A percentile compares a stretch with the other conserved stretches of the same genome.
Conservation (phyloP, 108 stramenopile genomes). For the Aureococcus anophagefferens region DNA sequence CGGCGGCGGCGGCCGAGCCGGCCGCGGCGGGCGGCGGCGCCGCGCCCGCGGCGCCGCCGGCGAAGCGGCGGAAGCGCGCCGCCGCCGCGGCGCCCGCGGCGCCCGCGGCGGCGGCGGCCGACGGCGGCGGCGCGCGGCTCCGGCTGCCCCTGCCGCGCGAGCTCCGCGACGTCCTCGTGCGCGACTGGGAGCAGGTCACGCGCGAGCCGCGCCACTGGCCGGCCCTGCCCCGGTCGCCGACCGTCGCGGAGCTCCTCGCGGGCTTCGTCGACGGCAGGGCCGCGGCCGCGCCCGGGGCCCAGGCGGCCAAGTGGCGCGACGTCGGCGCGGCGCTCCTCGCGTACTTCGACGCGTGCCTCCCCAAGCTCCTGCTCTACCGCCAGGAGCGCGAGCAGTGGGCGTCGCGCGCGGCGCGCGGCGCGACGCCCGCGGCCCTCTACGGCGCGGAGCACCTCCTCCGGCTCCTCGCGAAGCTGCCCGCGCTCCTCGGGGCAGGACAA, state of each 20-base stretch:
- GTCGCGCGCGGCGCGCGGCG: neutral
- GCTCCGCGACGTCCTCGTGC: neutral
- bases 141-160: neutral
- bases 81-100: too few relatives aligned
- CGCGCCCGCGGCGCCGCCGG: too few relatives aligned
- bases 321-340: neutral
- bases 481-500: neutral
- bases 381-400: neutral
- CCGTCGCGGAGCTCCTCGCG: too few relatives aligned
- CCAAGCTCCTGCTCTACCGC: neutral
- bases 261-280: too few relatives aligned
- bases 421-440: neutral
- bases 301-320: neutral
- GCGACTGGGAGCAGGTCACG: neutral
- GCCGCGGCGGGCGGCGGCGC: too few relatives aligned
- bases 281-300: neutral
- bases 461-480: neutral
- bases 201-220: neutral
- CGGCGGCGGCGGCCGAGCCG: too few relatives aligned
- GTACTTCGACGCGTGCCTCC: neutral
- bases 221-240: neutral
- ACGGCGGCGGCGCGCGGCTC: neutral
- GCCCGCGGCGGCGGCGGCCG: too few relatives aligned
- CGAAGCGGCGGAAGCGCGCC: too few relatives aligned
- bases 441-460: slow-evolving; percentile 1